phyloP scores from a whole-genome alignment of 495 filamentous ascomycete species.

The Aspergillus steynii region DNA sequence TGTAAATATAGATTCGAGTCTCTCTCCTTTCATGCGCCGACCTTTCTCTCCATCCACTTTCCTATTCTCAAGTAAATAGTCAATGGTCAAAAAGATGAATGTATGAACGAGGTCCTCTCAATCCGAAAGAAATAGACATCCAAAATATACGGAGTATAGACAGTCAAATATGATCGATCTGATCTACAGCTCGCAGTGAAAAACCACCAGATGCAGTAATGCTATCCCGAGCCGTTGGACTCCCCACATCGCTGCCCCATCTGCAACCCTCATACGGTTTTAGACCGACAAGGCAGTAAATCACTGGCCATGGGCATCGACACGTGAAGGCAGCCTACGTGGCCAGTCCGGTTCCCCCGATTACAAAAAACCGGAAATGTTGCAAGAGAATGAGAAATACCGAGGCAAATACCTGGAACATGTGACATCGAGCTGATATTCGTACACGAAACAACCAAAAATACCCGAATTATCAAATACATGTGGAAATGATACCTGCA shows the following conservation, averaged over 20 bases:
- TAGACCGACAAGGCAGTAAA: too few relatives aligned
- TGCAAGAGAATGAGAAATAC: too few relatives aligned
- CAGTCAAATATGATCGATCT: background rate
- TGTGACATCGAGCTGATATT: background rate
- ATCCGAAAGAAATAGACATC: background rate
- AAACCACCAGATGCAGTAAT: too few relatives aligned
- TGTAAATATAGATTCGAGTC: slow-evolving; percentile 19
- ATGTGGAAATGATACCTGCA: background rate
- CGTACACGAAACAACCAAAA: background rate
- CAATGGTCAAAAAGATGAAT: background rate
- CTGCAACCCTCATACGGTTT: too few relatives aligned
- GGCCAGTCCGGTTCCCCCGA: too few relatives aligned
- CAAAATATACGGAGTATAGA: background rate
- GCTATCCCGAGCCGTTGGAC: too few relatives aligned
- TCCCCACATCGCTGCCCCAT: too few relatives aligned
- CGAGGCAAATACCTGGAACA: background rate
- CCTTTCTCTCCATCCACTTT: too few relatives aligned
- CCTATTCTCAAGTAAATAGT: background rate
- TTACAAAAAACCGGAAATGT: background rate
- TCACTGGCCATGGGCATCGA: background rate
- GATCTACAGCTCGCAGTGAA: too few relatives aligned
- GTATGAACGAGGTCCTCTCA: background rate
- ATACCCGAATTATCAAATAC: background rate
- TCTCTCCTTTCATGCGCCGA: background rate
- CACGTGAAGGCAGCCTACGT: background rate